Conservation (phyloP, 768 basidiomycete species). For the Hebeloma cylindrosporum region DNA sequence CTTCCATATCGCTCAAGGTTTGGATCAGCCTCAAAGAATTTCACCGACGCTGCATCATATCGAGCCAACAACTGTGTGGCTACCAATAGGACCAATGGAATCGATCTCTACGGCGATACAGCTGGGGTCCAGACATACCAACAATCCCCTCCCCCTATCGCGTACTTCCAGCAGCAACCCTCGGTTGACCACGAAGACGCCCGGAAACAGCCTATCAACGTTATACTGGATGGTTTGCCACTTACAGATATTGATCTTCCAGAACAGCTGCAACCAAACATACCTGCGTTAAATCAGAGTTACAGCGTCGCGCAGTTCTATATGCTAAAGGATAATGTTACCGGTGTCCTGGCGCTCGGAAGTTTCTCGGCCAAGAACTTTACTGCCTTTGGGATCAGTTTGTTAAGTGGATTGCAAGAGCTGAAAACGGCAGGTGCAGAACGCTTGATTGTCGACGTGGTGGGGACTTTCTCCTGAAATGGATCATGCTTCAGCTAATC, state of each 20-base stretch:
- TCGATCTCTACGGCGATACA: conserved; percentile 33
- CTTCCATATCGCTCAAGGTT: conserved; percentile 60
- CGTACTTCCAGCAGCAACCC: conserved; percentile 42
- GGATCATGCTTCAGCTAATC: neutral
- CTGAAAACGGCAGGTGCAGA: conserved; percentile 49
- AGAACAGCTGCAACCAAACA: conserved; percentile 35
- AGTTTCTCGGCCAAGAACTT: conserved; percentile 53
- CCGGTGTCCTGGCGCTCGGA: conserved; percentile 57
- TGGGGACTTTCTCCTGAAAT: conserved; percentile 15
- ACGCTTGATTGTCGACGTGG: conserved; percentile 59
- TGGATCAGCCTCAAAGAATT: conserved; percentile 42
- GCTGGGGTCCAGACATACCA: conserved; percentile 10
- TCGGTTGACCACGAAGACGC: conserved; percentile 29
- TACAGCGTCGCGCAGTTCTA: conserved; percentile 55
- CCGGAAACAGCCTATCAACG: conserved; percentile 44
- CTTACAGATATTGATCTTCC: conserved; percentile 46
- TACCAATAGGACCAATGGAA: conserved; percentile 47
- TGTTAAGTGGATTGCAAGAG: conserved; percentile 47
- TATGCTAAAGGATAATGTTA: conserved; percentile 49
- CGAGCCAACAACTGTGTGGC: conserved; percentile 54
- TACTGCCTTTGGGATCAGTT: conserved; percentile 37
- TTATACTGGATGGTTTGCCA: conserved; percentile 47
- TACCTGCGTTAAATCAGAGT: conserved; percentile 42
- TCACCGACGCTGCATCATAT: conserved; percentile 50
- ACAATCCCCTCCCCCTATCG: conserved; percentile 24